Percentiles rank a stretch among this genome's conserved stretches.
phyloP scores from a whole-genome alignment of 257 asterid species.

The Catharanthus roseus region DNA sequence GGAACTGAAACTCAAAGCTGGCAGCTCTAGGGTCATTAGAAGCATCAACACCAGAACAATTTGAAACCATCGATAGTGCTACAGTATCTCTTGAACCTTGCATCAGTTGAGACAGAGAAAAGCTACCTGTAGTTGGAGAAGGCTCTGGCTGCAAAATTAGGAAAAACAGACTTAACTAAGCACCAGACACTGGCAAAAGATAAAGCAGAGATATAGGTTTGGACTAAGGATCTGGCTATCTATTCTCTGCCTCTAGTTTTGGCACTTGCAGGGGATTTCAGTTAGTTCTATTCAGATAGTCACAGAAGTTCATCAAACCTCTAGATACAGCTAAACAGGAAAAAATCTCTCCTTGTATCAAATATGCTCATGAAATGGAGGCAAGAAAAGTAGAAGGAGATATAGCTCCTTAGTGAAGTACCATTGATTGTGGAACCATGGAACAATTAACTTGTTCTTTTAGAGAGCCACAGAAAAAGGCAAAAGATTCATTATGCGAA shows the following conservation, averaged over 20 bases:
- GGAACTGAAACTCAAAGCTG: slow-evolving; percentile 85
- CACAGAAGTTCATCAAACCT: background rate
- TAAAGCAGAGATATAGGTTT: background rate
- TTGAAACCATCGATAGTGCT: slow-evolving; percentile 24
- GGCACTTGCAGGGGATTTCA: background rate
- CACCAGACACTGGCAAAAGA: background rate
- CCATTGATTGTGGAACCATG: slow-evolving; percentile 18
- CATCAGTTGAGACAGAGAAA: slow-evolving; percentile 64
- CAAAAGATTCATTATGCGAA: slow-evolving; percentile 42
- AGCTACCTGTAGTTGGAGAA: slow-evolving; percentile 96
- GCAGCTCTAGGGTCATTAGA: slow-evolving; percentile 34
- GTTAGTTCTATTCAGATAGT: background rate
- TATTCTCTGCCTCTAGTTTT: background rate
- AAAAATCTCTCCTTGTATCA: background rate
- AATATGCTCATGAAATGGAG: background rate
- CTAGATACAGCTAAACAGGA: background rate
- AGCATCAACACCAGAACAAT: slow-evolving; percentile 27
- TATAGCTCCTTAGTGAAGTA: slow-evolving; percentile 15
- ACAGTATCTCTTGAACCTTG: slow-evolving; percentile 40
- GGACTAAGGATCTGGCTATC: background rate
- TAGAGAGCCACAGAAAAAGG: slow-evolving; percentile 17
- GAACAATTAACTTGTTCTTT: slow-evolving; percentile 21
- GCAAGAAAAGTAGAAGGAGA: slow-evolving; percentile 2
- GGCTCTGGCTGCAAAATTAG: slow-evolving; percentile 74
- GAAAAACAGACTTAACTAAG: slow-evolving; percentile 2